phyloP scores from a whole-genome alignment of 805 yeast genomes.

The Candida quercuum region DNA sequence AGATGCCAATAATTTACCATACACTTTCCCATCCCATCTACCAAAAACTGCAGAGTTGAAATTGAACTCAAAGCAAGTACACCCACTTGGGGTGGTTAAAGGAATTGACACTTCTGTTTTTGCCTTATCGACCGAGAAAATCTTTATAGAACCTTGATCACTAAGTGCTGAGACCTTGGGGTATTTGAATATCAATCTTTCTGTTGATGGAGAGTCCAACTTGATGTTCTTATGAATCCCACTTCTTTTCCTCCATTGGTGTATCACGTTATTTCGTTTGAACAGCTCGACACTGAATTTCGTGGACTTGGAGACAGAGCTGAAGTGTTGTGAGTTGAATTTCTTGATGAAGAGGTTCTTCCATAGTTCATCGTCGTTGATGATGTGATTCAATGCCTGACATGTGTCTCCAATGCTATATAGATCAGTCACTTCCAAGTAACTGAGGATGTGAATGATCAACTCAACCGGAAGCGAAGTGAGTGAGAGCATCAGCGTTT shows the following conservation, averaged over 20 bases:
- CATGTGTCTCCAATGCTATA: constrained; percentile 27
- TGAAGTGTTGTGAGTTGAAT: constrained; percentile 27
- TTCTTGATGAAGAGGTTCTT: constrained; percentile 30
- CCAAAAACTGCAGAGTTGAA: constrained; percentile 16
- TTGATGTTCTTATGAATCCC: constrained; percentile 8
- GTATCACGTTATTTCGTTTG: constrained; percentile 21
- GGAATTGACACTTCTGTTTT: constrained; percentile 16
- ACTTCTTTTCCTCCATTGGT: constrained; percentile 15
- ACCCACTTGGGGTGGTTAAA: constrained; percentile 14
- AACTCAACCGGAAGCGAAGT: constrained; percentile 31
- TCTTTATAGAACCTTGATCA: constrained; percentile 14
- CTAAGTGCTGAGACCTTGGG: constrained; percentile 14
- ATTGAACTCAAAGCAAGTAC: constrained; percentile 12
- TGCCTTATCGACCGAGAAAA: constrained; percentile 10
- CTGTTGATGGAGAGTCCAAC: constrained; percentile 5
- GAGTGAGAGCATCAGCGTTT: constrained; percentile 7
- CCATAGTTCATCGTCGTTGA: constrained; percentile 38
- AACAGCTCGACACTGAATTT: constrained; percentile 31
- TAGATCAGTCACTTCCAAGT: constrained; percentile 32
- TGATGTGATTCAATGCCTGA: constrained; percentile 22
- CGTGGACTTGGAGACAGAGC: constrained; percentile 30
- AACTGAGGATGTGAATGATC: constrained; percentile 29
- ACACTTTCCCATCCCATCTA: constrained; percentile 14
- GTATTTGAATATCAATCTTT: constrained; percentile 10
- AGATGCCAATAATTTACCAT: constrained; percentile 9